Percentiles rank a stretch among this genome's conserved stretches.
These are phyloP conservation scores for Cystoderma amianthinum DNA, from an alignment of 768 basidiomycete genomes.

Conservation along the genomic window DNA sequence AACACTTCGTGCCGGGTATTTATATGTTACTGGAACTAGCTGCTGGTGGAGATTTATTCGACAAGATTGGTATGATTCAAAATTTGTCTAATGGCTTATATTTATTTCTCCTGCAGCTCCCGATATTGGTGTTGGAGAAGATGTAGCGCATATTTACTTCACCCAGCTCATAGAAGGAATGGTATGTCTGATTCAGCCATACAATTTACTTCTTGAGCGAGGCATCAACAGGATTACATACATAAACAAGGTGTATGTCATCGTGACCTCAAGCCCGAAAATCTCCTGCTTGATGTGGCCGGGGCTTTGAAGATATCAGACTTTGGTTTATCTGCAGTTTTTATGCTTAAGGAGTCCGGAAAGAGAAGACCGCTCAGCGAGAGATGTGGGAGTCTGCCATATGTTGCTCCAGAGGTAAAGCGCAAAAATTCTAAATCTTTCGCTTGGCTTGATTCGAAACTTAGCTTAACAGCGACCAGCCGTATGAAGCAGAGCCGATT, in stretches of 20 bases:
- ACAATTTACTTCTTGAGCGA: conserved; percentile 1
- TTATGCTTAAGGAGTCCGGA: conserved; percentile 74
- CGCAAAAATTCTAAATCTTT: neutral
- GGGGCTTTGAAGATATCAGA: conserved; percentile 92
- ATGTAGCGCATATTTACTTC: conserved; percentile 89
- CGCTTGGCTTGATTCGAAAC: neutral
- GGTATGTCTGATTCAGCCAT: conserved; percentile 32
- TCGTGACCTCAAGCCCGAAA: conserved; percentile 96
- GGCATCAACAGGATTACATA: conserved; percentile 58
- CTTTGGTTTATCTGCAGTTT: conserved; percentile 91
- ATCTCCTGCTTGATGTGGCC: conserved; percentile 76
- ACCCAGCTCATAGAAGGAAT: conserved; percentile 79
- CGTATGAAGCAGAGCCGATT: conserved; percentile 88
- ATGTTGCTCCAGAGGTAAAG: conserved; percentile 88
- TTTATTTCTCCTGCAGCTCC: conserved; percentile 53
- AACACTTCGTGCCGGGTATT: conserved; percentile 66
- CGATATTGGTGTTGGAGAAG: conserved; percentile 80
- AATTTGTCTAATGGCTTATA: neutral
- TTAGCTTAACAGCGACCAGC: conserved; percentile 57
- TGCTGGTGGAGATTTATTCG: conserved; percentile 91
- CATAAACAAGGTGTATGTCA: conserved; percentile 91
- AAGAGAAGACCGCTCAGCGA: conserved; percentile 73
- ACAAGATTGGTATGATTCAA: conserved; percentile 89
- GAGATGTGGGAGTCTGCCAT: conserved; percentile 87
- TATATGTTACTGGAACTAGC: conserved; percentile 95